These are phyloP conservation scores for Pleurotus giganteus DNA, from an alignment of 768 basidiomycete genomes.

Conservation along the genomic window DNA sequence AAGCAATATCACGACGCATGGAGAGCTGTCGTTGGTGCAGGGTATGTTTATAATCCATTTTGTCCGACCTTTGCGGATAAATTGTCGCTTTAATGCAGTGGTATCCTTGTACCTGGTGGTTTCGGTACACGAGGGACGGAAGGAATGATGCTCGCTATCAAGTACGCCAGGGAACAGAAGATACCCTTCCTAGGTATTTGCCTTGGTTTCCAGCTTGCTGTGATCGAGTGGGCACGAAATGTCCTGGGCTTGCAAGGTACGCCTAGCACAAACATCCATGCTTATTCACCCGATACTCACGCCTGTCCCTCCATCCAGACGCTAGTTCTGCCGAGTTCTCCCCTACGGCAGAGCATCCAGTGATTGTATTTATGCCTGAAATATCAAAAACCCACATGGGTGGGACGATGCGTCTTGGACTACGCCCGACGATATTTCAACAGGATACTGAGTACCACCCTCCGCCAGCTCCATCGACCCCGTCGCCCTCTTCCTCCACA, in stretches of 20 bases:
- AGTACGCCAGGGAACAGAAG: slow-evolving; percentile 94
- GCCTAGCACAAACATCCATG: slow-evolving; percentile 14
- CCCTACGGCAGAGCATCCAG: slow-evolving; percentile 56
- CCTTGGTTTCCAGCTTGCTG: slow-evolving; percentile 96
- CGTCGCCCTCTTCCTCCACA: slow-evolving; percentile 3
- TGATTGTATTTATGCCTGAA: slow-evolving; percentile 98
- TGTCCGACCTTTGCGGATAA: neutral
- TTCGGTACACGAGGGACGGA: slow-evolving; percentile 93
- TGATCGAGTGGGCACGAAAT: slow-evolving; percentile 91
- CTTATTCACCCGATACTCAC: neutral
- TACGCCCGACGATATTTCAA: slow-evolving; percentile 93
- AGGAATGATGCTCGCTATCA: slow-evolving; percentile 98
- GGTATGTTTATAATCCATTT: slow-evolving; percentile 44
- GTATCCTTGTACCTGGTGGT: slow-evolving; percentile 96
- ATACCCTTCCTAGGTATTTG: slow-evolving; percentile 96
- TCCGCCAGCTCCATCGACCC: neutral
- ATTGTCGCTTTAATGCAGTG: slow-evolving; percentile 43
- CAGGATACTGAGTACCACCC: slow-evolving; percentile 45
- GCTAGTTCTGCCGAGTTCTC: slow-evolving; percentile 87
- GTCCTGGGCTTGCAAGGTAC: slow-evolving; percentile 69
- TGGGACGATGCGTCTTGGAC: slow-evolving; percentile 99
- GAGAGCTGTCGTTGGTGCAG: slow-evolving; percentile 86
- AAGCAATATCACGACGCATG: slow-evolving; percentile 95
- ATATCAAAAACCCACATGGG: slow-evolving; percentile 98
- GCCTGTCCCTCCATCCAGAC: slow-evolving; percentile 40